Percentiles rank a stretch among this genome's conserved stretches.
Conservation (phyloP, 2,329 filamentous ascomycete species). For the Aspergillus japonicus region DNA sequence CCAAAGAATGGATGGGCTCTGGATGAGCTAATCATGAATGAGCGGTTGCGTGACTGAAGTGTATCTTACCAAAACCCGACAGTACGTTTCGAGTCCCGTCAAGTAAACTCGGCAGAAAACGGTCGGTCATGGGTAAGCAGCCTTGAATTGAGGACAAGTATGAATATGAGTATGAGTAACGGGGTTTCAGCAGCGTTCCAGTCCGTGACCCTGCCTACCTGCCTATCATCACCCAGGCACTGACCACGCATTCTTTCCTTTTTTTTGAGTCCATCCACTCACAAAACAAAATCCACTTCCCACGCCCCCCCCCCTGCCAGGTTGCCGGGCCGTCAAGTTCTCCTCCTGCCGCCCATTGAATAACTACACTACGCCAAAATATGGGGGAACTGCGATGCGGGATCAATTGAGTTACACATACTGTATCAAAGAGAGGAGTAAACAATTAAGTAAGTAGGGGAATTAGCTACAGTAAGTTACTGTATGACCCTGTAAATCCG, state of each 20-base stretch:
- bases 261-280: neutral
- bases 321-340: slow-evolving; percentile 1
- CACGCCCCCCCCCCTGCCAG: neutral
- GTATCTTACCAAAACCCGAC: neutral
- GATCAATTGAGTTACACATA: too few species aligned
- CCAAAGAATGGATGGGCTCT: slow-evolving; percentile 2
- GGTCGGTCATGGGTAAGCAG: neutral
- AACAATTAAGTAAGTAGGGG: too few species aligned
- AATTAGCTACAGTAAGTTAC: too few species aligned
- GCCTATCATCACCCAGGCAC: slow-evolving; percentile 7
- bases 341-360: neutral
- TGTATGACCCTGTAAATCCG: too few species aligned
- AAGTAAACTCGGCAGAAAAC: too few species aligned
- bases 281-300: too few species aligned
- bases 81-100: neutral
- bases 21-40: neutral
- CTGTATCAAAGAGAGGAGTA: neutral
- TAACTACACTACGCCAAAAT: neutral
- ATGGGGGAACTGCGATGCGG: neutral
- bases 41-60: neutral
- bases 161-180: neutral
- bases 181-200: slow-evolving; percentile 7
- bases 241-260: slow-evolving; percentile 1
- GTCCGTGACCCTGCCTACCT: slow-evolving; percentile 2
- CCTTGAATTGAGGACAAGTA: too few species aligned